Conservation (phyloP, 108 stramenopile genomes). For the Aurantiochytrium sp. region DNA sequence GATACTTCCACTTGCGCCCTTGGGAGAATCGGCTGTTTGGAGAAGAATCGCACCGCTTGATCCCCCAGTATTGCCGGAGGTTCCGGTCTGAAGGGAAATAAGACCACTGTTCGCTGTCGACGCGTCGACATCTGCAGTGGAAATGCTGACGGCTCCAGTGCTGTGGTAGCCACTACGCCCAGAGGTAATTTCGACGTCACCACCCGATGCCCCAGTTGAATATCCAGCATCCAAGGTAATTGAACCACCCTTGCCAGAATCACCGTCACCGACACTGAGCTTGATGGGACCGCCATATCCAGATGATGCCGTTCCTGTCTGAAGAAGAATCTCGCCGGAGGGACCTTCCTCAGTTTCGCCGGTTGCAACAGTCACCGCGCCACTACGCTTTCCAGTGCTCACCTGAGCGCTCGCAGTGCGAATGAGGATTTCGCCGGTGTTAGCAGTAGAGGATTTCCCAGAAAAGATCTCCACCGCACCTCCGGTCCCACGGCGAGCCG, state of each 20-base stretch:
- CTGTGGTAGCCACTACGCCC: slow-evolving; percentile 20
- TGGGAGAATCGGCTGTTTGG: slow-evolving; percentile 15
- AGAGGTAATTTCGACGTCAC: slow-evolving; percentile 25
- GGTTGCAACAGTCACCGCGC: slow-evolving; percentile 28
- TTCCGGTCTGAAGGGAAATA: not conserved
- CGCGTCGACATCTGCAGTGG: slow-evolving; percentile 26
- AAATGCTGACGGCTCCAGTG: slow-evolving; percentile 25
- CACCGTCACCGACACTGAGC: slow-evolving; percentile 28
- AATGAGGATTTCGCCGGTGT: slow-evolving; percentile 30
- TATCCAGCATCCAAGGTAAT: not conserved
- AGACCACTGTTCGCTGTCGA: not conserved
- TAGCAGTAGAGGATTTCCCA: slow-evolving; percentile 19
- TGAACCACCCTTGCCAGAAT: slow-evolving; percentile 36
- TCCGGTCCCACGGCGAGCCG: not conserved
- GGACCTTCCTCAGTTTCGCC: slow-evolving; percentile 23
- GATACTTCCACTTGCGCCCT: slow-evolving; percentile 25
- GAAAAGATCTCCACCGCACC: slow-evolving; percentile 25
- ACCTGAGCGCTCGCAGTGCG: slow-evolving; percentile 30
- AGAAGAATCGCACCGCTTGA: slow-evolving; percentile 23
- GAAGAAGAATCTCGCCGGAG: slow-evolving; percentile 22
- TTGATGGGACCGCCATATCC: slow-evolving; percentile 35
- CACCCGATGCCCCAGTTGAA: slow-evolving; percentile 11
- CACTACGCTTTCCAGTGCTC: slow-evolving; percentile 21
- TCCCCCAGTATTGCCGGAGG: not conserved
- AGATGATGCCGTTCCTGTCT: slow-evolving; percentile 25